Conservation (phyloP, 2,329 filamentous ascomycete species). For the Beauveria varroae region DNA sequence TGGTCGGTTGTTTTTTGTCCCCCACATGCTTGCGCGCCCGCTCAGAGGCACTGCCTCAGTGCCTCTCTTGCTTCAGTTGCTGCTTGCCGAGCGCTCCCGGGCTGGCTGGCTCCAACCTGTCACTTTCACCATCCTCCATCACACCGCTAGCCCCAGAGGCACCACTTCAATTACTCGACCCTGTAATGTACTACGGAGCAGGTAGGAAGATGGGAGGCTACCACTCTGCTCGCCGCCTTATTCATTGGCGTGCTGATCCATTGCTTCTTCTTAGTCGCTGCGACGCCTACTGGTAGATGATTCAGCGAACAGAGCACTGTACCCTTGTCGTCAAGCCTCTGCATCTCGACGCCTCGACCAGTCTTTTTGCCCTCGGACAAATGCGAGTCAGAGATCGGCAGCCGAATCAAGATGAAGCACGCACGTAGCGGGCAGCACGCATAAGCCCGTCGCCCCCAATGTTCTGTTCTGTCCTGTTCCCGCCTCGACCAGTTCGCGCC, state of each 20-base stretch:
- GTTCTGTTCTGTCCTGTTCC: not conserved
- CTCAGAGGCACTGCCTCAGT: not conserved
- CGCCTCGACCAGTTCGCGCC: not conserved
- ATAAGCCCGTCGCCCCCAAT: constrained; percentile 13
- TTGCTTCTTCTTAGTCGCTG: not conserved
- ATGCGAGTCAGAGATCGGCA: constrained; percentile 18
- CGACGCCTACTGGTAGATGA: not conserved
- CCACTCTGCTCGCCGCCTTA: not conserved
- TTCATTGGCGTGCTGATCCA: not conserved
- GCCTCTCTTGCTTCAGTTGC: not conserved
- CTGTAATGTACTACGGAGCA: not conserved
- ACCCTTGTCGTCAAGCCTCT: not conserved
- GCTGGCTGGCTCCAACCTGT: not conserved
- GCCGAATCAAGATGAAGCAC: constrained; percentile 15
- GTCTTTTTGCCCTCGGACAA: not conserved
- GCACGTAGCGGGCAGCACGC: not conserved
- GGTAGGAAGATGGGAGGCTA: not conserved
- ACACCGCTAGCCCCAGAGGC: not conserved
- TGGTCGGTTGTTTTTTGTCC: too few relatives aligned
- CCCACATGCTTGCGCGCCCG: not conserved
- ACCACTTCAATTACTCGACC: not conserved
- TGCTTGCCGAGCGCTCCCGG: not conserved
- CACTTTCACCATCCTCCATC: not conserved
- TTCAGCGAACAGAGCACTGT: not conserved
- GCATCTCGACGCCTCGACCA: constrained; percentile 6